phyloP scores from a whole-genome alignment of 1,284 basidiomycete genomes.

The Cutaneotrichosporon mucoides region DNA sequence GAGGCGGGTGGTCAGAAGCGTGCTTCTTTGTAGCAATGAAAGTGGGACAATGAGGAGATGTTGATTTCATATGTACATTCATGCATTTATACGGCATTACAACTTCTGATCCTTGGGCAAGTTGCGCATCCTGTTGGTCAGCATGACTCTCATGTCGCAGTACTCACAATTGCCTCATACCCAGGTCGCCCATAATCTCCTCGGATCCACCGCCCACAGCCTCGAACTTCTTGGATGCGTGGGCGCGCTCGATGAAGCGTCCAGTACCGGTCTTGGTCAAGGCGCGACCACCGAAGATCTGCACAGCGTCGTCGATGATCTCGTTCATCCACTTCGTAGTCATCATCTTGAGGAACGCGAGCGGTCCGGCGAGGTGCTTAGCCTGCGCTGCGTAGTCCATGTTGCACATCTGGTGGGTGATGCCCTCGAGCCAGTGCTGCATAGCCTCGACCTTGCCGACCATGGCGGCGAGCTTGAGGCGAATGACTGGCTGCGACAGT shows the following conservation, averaged over 20 bases:
- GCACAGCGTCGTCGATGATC: constrained; percentile 53
- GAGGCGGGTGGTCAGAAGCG: not conserved
- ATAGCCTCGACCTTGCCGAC: constrained; percentile 75
- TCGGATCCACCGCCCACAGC: constrained; percentile 57
- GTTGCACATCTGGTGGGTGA: constrained; percentile 88
- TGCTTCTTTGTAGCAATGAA: too few species aligned
- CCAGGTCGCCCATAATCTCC: constrained; percentile 54
- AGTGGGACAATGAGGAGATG: too few species aligned
- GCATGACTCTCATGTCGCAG: not conserved
- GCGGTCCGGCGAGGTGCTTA: constrained; percentile 46
- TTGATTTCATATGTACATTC: too few species aligned
- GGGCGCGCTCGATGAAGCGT: constrained; percentile 52
- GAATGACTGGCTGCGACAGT: constrained; percentile 74
- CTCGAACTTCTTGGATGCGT: constrained; percentile 73
- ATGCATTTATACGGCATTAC: not conserved
- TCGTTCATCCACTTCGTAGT: constrained; percentile 43
- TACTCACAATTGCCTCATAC: constrained; percentile 51
- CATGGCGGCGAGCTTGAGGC: constrained; percentile 68
- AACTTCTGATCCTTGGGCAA: constrained; percentile 14
- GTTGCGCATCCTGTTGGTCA: not conserved
- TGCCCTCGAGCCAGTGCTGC: constrained; percentile 82
- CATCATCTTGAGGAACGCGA: constrained; percentile 60
- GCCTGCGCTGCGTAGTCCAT: constrained; percentile 71
- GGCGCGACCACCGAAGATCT: constrained; percentile 45
- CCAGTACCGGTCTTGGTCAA: constrained; percentile 52